A percentile compares a stretch with the other conserved stretches of the same genome.
These are phyloP conservation scores for Pyrenochaeta sp. DNA, from an alignment of 2,329 filamentous ascomycete species.

Conservation along the genomic window DNA sequence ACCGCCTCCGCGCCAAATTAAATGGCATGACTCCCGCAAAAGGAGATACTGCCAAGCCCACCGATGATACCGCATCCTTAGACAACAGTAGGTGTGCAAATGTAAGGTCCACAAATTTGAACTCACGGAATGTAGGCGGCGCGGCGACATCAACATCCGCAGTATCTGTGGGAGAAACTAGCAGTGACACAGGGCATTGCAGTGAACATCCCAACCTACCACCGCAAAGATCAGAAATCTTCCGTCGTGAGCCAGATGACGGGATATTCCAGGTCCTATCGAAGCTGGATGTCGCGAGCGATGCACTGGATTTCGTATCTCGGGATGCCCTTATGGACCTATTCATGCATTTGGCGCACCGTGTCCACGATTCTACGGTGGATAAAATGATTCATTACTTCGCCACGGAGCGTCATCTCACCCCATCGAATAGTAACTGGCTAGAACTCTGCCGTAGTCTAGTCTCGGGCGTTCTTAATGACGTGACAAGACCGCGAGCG, in stretches of 20 bases:
- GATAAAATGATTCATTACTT: slow-evolving; percentile 72
- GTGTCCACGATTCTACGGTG: slow-evolving; percentile 70
- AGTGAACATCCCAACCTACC: slow-evolving; percentile 8
- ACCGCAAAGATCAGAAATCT: slow-evolving; percentile 8
- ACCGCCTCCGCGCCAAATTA: slow-evolving; percentile 22
- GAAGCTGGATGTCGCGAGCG: slow-evolving; percentile 38
- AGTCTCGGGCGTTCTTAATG: slow-evolving; percentile 68
- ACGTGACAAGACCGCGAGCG: slow-evolving; percentile 65
- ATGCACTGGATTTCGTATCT: slow-evolving; percentile 63
- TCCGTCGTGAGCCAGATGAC: slow-evolving; percentile 28
- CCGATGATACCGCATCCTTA: slow-evolving; percentile 15
- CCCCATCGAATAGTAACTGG: slow-evolving; percentile 74
- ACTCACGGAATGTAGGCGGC: slow-evolving; percentile 13
- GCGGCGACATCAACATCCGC: slow-evolving; percentile 15
- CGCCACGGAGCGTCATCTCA: slow-evolving; percentile 72
- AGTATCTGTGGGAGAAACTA: slow-evolving; percentile 14
- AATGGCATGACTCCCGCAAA: slow-evolving; percentile 53
- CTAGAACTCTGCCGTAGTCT: slow-evolving; percentile 68
- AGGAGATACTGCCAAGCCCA: slow-evolving; percentile 39
- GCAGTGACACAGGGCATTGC: slow-evolving; percentile 23
- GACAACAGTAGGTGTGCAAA: slow-evolving; percentile 8
- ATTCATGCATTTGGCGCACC: slow-evolving; percentile 67
- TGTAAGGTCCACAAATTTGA: not conserved
- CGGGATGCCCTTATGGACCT: slow-evolving; percentile 72
- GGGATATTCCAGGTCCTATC: slow-evolving; percentile 35